Evolutionary conservation across 192 early-diverging fungal species (phyloP).

Genomic region (Podila epicladia): DNA sequence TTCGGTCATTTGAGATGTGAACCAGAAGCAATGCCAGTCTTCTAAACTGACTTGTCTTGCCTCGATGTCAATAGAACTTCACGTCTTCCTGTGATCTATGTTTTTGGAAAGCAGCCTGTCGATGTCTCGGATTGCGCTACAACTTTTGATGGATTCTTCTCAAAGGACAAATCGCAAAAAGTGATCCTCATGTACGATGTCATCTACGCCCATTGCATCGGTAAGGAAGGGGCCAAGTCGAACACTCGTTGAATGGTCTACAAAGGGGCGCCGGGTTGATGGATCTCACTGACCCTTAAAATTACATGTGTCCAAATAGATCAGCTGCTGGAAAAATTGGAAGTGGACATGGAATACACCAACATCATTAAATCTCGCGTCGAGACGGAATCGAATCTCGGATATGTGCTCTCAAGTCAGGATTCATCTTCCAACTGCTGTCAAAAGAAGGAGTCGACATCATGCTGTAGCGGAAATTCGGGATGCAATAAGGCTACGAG

Average conservation of each 20-base stretch:
- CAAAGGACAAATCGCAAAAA: constrained; percentile 46
- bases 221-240: constrained; percentile 19
- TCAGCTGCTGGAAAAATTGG: constrained; percentile 13
- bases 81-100: constrained; percentile 84
- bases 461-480: not conserved
- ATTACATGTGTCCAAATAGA: constrained; percentile 19
- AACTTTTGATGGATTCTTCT: constrained; percentile 55
- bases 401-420: constrained; percentile 20
- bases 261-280: too few relatives aligned
- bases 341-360: constrained; percentile 24
- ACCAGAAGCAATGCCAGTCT: not conserved
- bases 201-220: constrained; percentile 68
- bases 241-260: not conserved
- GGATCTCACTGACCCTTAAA: not conserved
- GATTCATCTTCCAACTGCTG: constrained; percentile 2
- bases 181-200: constrained; percentile 84
- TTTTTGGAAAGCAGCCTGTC: constrained; percentile 81
- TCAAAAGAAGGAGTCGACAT: constrained; percentile 1
- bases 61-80: constrained; percentile 64
- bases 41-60: not conserved
- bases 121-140: constrained; percentile 69
- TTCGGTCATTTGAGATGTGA: not conserved
- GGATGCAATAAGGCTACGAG: not conserved
- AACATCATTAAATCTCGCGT: constrained; percentile 56
- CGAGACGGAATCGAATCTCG: constrained; percentile 54